Evolutionary conservation across 768 basidiomycete genomes (phyloP), one percentile per base, ranked within the genome.

Genomic region (Serendipita sp.): DNA sequence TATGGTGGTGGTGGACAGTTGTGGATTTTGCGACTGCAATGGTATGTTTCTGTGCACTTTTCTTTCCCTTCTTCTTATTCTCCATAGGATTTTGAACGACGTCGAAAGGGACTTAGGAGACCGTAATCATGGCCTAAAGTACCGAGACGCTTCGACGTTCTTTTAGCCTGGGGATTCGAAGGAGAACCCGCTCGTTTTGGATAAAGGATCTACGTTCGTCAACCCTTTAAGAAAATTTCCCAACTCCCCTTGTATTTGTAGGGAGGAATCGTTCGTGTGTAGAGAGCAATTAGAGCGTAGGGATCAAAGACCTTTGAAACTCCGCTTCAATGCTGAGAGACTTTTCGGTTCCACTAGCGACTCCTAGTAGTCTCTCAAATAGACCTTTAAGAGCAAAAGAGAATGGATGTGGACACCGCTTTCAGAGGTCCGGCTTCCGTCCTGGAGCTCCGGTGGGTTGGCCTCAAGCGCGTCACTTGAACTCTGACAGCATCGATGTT

Each of bases 41-140:
- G 30, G 9, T 2, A n/a, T 24, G 53, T 24, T 58, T 26, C 63
- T 24, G 63, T 62, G 43, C 60, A 64, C 65, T 31, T 16, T 65
- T 60, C 3, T 26, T 24, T 3, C n/a, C 28, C n/a, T 20, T 41
- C 61, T 31, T 51, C 16, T 63, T 48, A 11, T 60, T 22, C 9
- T 31, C 24, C 53, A 58, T 58, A 58, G n/a, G 26, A n/a, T 48
- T 20, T n/a, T 20, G n/a, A 48, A 20, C 20, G 26, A 20, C 5
- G 5, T 20, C n/a, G 7, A 5, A n/a, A 28, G n/a, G 45, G n/a
- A n/a, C 45, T n/a, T 48, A 48, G 5, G 26, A n/a, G 7, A 9
- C 26, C 45, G 20, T 48, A 48, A 20, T 48, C 45, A 48, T 48
- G 45, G 45, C 45, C 45, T n/a, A 48, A 7, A 7, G 45, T 28